These are phyloP conservation scores for Silene uniflora DNA, from an alignment of 148 eudicot genomes.

Conservation along the genomic window DNA sequence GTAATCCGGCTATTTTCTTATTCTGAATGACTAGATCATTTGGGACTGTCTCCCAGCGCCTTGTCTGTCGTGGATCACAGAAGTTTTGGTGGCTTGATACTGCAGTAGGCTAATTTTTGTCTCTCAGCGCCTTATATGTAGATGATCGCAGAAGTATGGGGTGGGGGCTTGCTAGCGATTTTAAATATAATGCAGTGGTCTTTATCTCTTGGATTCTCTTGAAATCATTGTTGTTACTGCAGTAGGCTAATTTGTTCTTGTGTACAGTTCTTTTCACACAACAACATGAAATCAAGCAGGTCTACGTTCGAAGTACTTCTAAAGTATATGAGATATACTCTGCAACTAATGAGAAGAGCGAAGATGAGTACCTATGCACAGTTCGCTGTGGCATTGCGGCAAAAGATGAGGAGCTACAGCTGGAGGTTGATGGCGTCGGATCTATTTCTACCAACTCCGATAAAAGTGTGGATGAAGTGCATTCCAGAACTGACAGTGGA, in stretches of 20 bases:
- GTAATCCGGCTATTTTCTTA: neutral
- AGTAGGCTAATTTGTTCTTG: constrained; percentile 7
- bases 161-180: neutral
- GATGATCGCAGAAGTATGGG: neutral
- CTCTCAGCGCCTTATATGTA: neutral
- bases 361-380: constrained; percentile 74
- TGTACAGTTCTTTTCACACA: constrained; percentile 59
- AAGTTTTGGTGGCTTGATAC: too few species aligned
- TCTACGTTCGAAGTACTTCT: constrained; percentile 81
- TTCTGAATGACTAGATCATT: too few species aligned
- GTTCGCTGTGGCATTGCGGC: constrained; percentile 76
- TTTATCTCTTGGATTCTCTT: neutral
- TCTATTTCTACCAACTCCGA: constrained; percentile 24
- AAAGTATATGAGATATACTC: constrained; percentile 80
- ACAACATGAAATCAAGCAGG: constrained; percentile 67
- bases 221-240: neutral
- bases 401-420: constrained; percentile 40
- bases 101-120: neutral
- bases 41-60: too few species aligned
- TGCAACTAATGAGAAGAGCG: constrained; percentile 35
- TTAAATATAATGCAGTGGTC: neutral
- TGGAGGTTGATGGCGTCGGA: constrained; percentile 31
- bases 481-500: constrained; percentile 30
- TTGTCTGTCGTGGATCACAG: too few species aligned
- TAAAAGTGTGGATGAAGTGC: constrained; percentile 29